phyloP scores from a whole-genome alignment of 176 grass and related monocot genomes.

The Oryza glumipatula region DNA sequence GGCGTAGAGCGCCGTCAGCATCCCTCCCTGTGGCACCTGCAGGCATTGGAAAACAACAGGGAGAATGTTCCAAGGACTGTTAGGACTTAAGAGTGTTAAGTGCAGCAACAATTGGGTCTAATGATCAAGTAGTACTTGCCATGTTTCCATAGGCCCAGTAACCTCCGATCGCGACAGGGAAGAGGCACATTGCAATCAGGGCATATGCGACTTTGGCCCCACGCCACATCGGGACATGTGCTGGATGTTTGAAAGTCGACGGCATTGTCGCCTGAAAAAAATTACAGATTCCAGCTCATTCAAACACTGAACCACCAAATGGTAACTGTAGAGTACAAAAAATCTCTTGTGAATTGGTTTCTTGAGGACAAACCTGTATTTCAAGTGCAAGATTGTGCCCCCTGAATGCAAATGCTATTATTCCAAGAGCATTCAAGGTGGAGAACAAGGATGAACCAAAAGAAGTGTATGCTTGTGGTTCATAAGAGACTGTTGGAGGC shows the following conservation, averaged over 20 bases:
- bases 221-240: conserved; percentile 97
- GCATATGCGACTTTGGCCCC: conserved; percentile 86
- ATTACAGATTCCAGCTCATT: neutral
- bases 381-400: conserved; percentile 95
- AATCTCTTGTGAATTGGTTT: neutral
- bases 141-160: conserved; percentile 96
- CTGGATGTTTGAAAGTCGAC: conserved; percentile 93
- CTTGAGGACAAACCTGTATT: conserved; percentile 74
- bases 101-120: neutral
- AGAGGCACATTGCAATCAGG: conserved; percentile 88
- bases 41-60: conserved; percentile 34
- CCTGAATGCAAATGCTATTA: conserved; percentile 95
- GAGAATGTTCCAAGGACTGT: conserved; percentile 10
- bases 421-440: conserved; percentile 84
- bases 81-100: conserved; percentile 17
- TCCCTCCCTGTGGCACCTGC: conserved; percentile 90
- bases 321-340: neutral
- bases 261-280: conserved; percentile 87
- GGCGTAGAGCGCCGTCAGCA: conserved; percentile 75
- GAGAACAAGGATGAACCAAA: conserved; percentile 59
- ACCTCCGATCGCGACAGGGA: conserved; percentile 89
- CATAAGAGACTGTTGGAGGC: conserved; percentile 66
- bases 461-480: conserved; percentile 56
- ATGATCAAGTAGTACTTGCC: conserved; percentile 63
- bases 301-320: conserved; percentile 2